Conservation (phyloP, 371 early-diverging fungal genomes). For the Coemansia sp. region DNA sequence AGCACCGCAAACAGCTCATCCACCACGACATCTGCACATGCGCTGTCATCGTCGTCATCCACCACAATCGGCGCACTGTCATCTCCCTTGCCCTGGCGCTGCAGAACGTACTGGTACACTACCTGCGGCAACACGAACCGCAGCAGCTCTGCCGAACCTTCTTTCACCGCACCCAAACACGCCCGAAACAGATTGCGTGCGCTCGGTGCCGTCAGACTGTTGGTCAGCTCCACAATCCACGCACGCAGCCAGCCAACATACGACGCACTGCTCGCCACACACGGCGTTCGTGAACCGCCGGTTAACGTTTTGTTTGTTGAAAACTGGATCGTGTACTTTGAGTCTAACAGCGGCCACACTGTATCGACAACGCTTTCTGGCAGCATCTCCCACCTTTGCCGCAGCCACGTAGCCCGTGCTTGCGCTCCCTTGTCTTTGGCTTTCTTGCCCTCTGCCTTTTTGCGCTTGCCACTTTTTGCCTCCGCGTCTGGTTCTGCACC, state of each 20-base stretch:
- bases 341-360: constrained; percentile 36
- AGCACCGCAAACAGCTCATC: constrained; percentile 34
- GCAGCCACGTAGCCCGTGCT: constrained; percentile 7
- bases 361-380: constrained; percentile 23
- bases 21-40: background rate
- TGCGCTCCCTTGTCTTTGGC: background rate
- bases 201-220: constrained; percentile 1
- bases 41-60: constrained; percentile 27
- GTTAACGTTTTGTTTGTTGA: constrained; percentile 2
- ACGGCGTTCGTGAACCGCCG: constrained; percentile 10
- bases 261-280: constrained; percentile 9
- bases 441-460: constrained; percentile 5
- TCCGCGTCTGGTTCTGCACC: background rate
- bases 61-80: constrained; percentile 13
- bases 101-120: constrained; percentile 33
- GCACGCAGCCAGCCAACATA: constrained; percentile 36
- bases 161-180: constrained; percentile 36
- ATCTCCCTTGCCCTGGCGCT: background rate
- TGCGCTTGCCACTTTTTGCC: constrained; percentile 1
- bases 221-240: constrained; percentile 31
- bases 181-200: constrained; percentile 26
- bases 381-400: constrained; percentile 37
- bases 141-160: constrained; percentile 32
- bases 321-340: constrained; percentile 44
- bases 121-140: constrained; percentile 36